phyloP scores from a whole-genome alignment of 2,329 filamentous ascomycete species.

The Rugonectria rugulosa region DNA sequence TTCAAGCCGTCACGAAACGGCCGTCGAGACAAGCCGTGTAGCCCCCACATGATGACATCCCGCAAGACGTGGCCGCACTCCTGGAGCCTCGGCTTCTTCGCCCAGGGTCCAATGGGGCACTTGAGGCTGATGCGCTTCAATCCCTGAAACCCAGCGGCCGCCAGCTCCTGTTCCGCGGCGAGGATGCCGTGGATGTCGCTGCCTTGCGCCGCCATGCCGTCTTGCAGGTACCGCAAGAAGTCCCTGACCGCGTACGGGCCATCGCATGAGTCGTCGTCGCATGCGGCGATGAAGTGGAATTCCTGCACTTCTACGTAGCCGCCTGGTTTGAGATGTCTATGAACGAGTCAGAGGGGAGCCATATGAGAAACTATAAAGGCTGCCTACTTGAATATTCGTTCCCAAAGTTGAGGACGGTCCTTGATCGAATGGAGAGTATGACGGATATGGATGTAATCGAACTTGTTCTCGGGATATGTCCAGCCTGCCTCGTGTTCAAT shows the following conservation, averaged over 20 bases:
- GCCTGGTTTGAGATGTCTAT: slow-evolving; percentile 59
- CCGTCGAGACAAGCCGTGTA: slow-evolving; percentile 48
- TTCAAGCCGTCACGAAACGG: slow-evolving; percentile 50
- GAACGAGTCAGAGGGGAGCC: slow-evolving; percentile 3
- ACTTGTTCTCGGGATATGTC: slow-evolving; percentile 53
- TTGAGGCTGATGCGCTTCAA: slow-evolving; percentile 53
- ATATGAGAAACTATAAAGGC: not conserved
- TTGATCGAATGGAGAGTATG: slow-evolving; percentile 55
- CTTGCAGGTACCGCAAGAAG: slow-evolving; percentile 50
- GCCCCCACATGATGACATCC: slow-evolving; percentile 51
- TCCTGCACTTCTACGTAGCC: slow-evolving; percentile 61
- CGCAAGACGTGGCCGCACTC: slow-evolving; percentile 56
- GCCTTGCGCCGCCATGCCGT: slow-evolving; percentile 51
- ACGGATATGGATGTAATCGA: slow-evolving; percentile 59
- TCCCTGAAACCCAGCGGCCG: slow-evolving; percentile 51
- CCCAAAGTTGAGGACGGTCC: slow-evolving; percentile 50
- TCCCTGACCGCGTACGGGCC: slow-evolving; percentile 57
- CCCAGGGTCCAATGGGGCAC: slow-evolving; percentile 58
- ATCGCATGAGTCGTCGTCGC: slow-evolving; percentile 55
- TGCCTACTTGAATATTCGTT: slow-evolving; percentile 52
- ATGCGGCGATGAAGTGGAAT: slow-evolving; percentile 49
- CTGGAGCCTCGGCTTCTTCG: slow-evolving; percentile 50
- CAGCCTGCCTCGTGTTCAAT: slow-evolving; percentile 60
- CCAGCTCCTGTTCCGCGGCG: slow-evolving; percentile 45
- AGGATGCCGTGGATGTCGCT: slow-evolving; percentile 52